Percentiles rank a stretch among this genome's conserved stretches.
phyloP scores from a whole-genome alignment of 805 yeast species.

The Ogataea paradorogensis region DNA sequence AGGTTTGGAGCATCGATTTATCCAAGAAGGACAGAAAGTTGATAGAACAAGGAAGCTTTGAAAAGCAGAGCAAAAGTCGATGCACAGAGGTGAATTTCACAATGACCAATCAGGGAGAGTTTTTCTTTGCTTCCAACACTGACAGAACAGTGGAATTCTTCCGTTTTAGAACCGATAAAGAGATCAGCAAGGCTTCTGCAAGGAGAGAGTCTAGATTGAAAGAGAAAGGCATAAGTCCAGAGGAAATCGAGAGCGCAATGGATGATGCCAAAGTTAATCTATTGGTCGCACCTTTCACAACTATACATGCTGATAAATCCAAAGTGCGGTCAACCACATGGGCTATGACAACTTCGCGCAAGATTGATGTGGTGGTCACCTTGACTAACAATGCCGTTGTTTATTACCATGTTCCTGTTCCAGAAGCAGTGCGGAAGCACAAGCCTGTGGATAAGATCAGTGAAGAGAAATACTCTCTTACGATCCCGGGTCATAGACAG shows the following conservation, averaged over 20 bases:
- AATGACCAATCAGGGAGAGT: conserved; percentile 37
- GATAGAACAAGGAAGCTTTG: conserved; percentile 60
- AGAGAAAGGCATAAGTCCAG: conserved; percentile 64
- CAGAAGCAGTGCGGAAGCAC: conserved; percentile 56
- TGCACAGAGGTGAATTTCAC: conserved; percentile 59
- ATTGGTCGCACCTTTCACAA: conserved; percentile 65
- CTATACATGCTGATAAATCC: conserved; percentile 55
- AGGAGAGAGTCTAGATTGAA: conserved; percentile 74
- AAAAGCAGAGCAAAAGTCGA: conserved; percentile 73
- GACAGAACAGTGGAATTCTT: conserved; percentile 81
- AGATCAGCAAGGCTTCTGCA: conserved; percentile 70
- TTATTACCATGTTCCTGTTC: conserved; percentile 53
- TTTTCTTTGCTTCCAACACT: conserved; percentile 70
- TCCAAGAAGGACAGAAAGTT: conserved; percentile 47
- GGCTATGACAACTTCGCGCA: conserved; percentile 48
- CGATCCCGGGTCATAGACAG: conserved; percentile 81
- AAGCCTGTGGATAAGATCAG: conserved; percentile 39
- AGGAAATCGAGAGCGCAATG: conserved; percentile 53
- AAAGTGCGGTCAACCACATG: conserved; percentile 69
- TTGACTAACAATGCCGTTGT: conserved; percentile 75
- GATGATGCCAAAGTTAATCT: conserved; percentile 50
- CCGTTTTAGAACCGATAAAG: conserved; percentile 72
- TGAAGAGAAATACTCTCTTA: conserved; percentile 55
- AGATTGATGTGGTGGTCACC: conserved; percentile 59
- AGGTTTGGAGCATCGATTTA: conserved; percentile 76